These are phyloP conservation scores for Cicer bijugum DNA, from an alignment of 306 rosid species.

Conservation along the genomic window DNA sequence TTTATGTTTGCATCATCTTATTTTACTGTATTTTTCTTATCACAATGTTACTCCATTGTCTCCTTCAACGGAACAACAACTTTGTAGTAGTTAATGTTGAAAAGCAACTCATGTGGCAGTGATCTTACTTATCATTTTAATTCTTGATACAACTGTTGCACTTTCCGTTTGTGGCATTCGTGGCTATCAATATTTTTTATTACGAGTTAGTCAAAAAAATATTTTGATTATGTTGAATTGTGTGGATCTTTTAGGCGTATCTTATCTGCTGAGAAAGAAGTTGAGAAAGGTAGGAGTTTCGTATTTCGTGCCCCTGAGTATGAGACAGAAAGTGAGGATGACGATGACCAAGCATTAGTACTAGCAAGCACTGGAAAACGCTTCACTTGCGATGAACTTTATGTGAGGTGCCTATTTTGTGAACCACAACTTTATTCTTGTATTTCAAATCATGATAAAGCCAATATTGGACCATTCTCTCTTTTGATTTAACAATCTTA, in stretches of 20 bases:
- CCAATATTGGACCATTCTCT: neutral
- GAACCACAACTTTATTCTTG: constrained; percentile 13
- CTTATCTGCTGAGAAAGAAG: constrained; percentile 45
- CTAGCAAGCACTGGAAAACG: constrained; percentile 48
- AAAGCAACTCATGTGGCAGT: neutral
- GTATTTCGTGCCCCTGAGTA: constrained; percentile 61
- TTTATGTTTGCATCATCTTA: neutral
- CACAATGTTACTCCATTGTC: neutral
- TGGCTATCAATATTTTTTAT: neutral
- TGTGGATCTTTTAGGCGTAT: constrained; percentile 20
- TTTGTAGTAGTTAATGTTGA: neutral
- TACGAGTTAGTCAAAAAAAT: neutral
- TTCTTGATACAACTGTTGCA: neutral
- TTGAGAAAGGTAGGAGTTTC: constrained; percentile 55
- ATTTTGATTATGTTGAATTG: constrained; percentile 26
- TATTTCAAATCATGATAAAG: constrained; percentile 11
- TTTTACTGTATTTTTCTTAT: neutral
- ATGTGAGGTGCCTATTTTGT: constrained; percentile 61
- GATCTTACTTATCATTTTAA: too few species aligned
- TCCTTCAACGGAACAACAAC: neutral
- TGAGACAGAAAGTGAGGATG: constrained; percentile 56
- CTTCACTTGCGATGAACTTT: constrained; percentile 59
- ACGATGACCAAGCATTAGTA: constrained; percentile 46
- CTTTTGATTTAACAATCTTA: neutral
- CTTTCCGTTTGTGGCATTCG: neutral